These are phyloP conservation scores for Asterophora parasitica DNA, from an alignment of 768 basidiomycete genomes.

Conservation along the genomic window DNA sequence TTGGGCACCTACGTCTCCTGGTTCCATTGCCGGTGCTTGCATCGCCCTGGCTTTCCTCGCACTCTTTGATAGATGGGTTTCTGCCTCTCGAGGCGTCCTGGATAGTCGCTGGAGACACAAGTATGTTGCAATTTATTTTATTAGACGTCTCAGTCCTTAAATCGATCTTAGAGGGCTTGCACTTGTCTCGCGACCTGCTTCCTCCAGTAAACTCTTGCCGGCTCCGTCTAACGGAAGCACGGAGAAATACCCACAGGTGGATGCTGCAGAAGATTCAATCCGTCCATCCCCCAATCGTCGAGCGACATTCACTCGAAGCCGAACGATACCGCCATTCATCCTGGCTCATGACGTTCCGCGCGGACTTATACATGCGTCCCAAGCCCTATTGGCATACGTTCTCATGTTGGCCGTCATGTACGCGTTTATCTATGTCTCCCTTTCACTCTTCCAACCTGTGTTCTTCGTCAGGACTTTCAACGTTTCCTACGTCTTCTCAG, in stretches of 20 bases:
- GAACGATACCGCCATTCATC: constrained; percentile 59
- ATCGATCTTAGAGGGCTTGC: constrained; percentile 11
- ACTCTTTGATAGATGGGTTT: constrained; percentile 65
- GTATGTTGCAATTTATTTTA: constrained; percentile 30
- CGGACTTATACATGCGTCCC: constrained; percentile 59
- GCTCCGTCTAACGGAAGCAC: neutral
- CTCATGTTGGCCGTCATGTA: constrained; percentile 86
- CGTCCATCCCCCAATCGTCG: neutral
- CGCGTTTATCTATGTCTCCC: constrained; percentile 21
- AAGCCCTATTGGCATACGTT: constrained; percentile 57
- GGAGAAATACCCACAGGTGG: constrained; percentile 11
- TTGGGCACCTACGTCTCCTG: constrained; percentile 64
- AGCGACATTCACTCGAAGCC: constrained; percentile 11
- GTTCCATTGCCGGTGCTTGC: constrained; percentile 72
- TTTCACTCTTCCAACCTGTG: neutral
- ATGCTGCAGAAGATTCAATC: neutral
- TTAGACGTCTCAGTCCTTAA: neutral
- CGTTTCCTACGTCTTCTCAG: constrained; percentile 67
- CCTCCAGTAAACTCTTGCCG: neutral
- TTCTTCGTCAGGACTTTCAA: constrained; percentile 69
- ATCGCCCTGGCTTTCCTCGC: constrained; percentile 65
- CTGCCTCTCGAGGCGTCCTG: constrained; percentile 48
- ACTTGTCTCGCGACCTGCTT: constrained; percentile 2
- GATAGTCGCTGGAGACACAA: constrained; percentile 55
- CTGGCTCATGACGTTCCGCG: constrained; percentile 64